Evolutionary conservation across 441 rosid species (phyloP).

Genomic region (Populus hybrid): DNA sequence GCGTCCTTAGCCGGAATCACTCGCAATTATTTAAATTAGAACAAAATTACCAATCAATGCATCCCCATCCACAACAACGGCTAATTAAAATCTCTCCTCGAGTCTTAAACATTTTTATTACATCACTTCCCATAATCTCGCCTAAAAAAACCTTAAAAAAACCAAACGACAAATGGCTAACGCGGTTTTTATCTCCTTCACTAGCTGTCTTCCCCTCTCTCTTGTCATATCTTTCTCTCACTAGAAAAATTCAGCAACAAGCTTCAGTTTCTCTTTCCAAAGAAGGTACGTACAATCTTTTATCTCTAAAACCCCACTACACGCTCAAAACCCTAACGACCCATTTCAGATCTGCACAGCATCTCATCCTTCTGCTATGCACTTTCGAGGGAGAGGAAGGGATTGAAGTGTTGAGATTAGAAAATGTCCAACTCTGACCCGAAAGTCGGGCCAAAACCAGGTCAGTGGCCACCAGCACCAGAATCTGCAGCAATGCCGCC

Average conservation of each 20-base stretch:
- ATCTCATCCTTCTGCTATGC: neutral
- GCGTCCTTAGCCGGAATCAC: too few species aligned
- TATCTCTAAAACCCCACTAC: neutral
- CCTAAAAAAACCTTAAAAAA: neutral
- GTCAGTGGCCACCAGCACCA: constrained; percentile 69
- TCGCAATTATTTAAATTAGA: too few species aligned
- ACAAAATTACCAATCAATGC: too few species aligned
- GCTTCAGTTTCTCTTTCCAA: neutral
- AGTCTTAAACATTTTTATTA: too few species aligned
- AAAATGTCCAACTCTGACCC: constrained; percentile 67
- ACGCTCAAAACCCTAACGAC: neutral
- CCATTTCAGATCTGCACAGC: neutral
- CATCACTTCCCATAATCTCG: neutral
- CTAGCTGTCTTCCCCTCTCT: neutral
- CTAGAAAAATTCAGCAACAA: neutral
- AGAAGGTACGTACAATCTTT: neutral
- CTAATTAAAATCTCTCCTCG: neutral
- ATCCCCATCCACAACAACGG: neutral
- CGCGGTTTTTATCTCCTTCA: neutral
- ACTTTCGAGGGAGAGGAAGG: neutral
- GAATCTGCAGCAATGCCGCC: constrained; percentile 76
- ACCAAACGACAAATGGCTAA: neutral
- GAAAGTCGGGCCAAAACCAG: constrained; percentile 63
- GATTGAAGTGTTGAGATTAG: neutral
- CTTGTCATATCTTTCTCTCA: neutral